Percentiles rank a stretch among this genome's conserved stretches.
Conservation (phyloP, 257 asterid genomes). For the Agastache rugosa region DNA sequence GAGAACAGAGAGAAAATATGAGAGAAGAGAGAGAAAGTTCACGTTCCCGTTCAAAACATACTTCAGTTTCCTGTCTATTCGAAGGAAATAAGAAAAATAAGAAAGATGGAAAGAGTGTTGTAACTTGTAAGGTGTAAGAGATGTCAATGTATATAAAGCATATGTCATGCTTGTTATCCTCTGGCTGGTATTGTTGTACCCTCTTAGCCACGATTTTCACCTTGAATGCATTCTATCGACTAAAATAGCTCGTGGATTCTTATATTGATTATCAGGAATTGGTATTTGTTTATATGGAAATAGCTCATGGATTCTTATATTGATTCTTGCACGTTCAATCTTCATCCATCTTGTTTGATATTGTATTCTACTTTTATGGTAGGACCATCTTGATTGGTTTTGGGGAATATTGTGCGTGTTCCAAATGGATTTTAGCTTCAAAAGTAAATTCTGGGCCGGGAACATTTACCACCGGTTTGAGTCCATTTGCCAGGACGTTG, state of each 20-base stretch:
- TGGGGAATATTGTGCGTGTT: neutral
- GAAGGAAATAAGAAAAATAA: neutral
- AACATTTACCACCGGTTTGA: slow-evolving; percentile 69
- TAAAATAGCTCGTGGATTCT: neutral
- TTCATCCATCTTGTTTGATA: slow-evolving; percentile 2
- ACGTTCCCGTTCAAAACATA: neutral
- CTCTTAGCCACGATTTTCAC: neutral
- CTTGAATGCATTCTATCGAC: neutral
- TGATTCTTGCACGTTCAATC: slow-evolving; percentile 37
- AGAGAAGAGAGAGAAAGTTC: neutral
- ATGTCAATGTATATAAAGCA: neutral
- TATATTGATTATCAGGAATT: neutral
- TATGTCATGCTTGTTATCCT: neutral
- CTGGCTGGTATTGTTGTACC: neutral
- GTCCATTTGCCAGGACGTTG: slow-evolving; percentile 70
- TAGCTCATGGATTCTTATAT: slow-evolving; percentile 23
- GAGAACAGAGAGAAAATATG: neutral
- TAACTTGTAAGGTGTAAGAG: neutral
- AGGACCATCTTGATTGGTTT: slow-evolving; percentile 30
- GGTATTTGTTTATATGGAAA: neutral
- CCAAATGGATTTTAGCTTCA: slow-evolving; percentile 49
- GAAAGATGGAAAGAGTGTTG: no score
- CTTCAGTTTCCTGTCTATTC: neutral
- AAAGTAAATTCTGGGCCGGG: slow-evolving; percentile 64
- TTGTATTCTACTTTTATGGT: slow-evolving; percentile 21